Percentiles rank a stretch among this genome's conserved stretches.
phyloP scores from a whole-genome alignment of 352 stramenopile species.

The Aphanomyces cochlioides region DNA sequence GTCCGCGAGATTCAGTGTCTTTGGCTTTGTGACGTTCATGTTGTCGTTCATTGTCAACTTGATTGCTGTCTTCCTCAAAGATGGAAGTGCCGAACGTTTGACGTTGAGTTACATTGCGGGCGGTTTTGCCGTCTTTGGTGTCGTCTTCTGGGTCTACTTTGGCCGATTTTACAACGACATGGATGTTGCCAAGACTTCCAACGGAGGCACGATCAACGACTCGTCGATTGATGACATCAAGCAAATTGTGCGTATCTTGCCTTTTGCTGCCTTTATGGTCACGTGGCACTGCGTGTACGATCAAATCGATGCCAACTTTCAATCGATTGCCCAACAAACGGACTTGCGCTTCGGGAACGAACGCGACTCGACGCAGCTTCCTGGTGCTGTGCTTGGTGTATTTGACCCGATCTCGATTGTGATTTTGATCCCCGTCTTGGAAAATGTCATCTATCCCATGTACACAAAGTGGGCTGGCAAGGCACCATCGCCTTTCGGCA shows the following conservation, averaged over 20 bases:
- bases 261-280: constrained; percentile 57
- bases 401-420: constrained; percentile 47
- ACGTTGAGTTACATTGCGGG: constrained; percentile 52
- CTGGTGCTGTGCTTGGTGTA: constrained; percentile 48
- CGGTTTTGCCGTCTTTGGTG: constrained; percentile 37
- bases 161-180: constrained; percentile 49
- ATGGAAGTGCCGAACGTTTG: constrained; percentile 39
- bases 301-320: constrained; percentile 64
- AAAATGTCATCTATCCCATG: constrained; percentile 42
- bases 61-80: constrained; percentile 45
- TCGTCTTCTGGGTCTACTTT: constrained; percentile 48
- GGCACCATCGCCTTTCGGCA: constrained; percentile 40
- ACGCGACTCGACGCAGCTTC: constrained; percentile 46
- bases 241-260: constrained; percentile 47
- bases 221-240: constrained; percentile 51
- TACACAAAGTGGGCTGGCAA: constrained; percentile 46
- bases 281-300: constrained; percentile 63
- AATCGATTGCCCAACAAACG: constrained; percentile 63
- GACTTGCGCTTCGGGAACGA: constrained; percentile 49
- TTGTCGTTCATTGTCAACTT: constrained; percentile 52
- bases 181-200: constrained; percentile 39
- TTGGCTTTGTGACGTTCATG: constrained; percentile 42
- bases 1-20: constrained; percentile 40
- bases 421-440: constrained; percentile 40
- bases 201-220: constrained; percentile 43